Base-by-base conservation (phyloP, 164 flowering plant genomes). In the Chimonanthus salicifolius region DNA sequence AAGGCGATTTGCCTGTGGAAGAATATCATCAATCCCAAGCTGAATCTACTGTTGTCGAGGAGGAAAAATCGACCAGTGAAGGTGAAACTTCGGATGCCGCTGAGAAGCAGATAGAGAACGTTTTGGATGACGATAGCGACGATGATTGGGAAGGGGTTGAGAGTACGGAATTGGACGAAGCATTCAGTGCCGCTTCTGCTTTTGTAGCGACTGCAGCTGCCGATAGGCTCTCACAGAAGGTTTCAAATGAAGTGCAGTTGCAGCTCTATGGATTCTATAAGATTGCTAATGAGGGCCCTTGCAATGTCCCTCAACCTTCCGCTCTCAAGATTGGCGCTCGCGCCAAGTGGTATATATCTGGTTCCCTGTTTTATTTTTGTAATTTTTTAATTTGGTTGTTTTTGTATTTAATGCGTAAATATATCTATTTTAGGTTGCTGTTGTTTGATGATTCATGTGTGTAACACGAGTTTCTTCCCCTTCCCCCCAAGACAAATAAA, bases 131-230 rank as follows among this genome's bases (percentile, higher is more conserved):
- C 5, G 71, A 50, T 3, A 44, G 44, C 10, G 66, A 44, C 0
- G 47, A 86, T 68, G 97, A 92, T 83, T 96, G 98, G 99, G 99
- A 94, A 75, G 99, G 97, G 7, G 94, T 94, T 6, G 99, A 94
- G 85, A 88, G 89, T 71, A 92, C 97, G 45, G 99, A 94, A 72
- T 72, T 96, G 58, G 99, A 96, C 75, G 99, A 94, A 79, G 80
- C 77, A 5, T 96, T 96, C 66, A 92, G 92, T 80, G 99, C 98
- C 7, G 99, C 99, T 4, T 88, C 94, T 46, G 87, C 98, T 4
- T 96, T 96, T 76, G 97, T 96, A 50, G 99, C 98, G 0, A 85
- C 98, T 0, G 73, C 97, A 3, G 99, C 99, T 13, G 87, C 97
- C 2, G 95, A 92, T 79, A 79, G 94, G 60, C 50, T 79, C 16